Evolutionary conservation across 768 basidiomycete genomes (phyloP).

Genomic region (Pleurotus sapidus): DNA sequence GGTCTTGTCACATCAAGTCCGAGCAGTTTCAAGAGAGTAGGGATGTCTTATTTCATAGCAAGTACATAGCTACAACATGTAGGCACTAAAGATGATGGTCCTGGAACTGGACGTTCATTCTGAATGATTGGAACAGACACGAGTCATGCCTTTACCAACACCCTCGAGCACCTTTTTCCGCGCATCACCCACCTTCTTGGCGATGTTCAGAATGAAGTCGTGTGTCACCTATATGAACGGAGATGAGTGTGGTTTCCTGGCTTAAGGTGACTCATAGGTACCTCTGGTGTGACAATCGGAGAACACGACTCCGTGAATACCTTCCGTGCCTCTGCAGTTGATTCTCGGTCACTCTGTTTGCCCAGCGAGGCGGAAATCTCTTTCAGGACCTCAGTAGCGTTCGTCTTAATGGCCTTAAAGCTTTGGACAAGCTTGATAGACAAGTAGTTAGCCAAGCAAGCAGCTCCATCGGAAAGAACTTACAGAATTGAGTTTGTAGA

Average conservation of each 20-base stretch:
- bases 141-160: constrained; percentile 60
- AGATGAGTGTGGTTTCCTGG: constrained; percentile 7
- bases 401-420: constrained; percentile 59
- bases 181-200: constrained; percentile 66
- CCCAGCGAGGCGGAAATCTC: constrained; percentile 55
- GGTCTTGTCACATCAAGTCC: background rate
- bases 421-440: constrained; percentile 56
- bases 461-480: constrained; percentile 21
- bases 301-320: constrained; percentile 49
- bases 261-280: constrained; percentile 14
- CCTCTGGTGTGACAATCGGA: constrained; percentile 33
- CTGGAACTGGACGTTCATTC: constrained; percentile 1
- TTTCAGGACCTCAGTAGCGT: constrained; percentile 48
- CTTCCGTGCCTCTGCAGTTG: constrained; percentile 49
- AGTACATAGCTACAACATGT: background rate
- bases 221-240: constrained; percentile 47
- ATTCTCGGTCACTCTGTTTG: constrained; percentile 49
- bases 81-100: background rate
- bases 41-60: too few species aligned
- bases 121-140: constrained; percentile 19
- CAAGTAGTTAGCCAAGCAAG: constrained; percentile 5
- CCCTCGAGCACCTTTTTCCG: constrained; percentile 73
- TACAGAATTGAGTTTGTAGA: constrained; percentile 72
- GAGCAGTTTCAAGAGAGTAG: too few species aligned
- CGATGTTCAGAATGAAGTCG: constrained; percentile 58